Evolutionary conservation across 2,329 filamentous ascomycete genomes (phyloP), one percentile per base, ranked within the genome.

Genomic region (Thielaviopsis musarum): DNA sequence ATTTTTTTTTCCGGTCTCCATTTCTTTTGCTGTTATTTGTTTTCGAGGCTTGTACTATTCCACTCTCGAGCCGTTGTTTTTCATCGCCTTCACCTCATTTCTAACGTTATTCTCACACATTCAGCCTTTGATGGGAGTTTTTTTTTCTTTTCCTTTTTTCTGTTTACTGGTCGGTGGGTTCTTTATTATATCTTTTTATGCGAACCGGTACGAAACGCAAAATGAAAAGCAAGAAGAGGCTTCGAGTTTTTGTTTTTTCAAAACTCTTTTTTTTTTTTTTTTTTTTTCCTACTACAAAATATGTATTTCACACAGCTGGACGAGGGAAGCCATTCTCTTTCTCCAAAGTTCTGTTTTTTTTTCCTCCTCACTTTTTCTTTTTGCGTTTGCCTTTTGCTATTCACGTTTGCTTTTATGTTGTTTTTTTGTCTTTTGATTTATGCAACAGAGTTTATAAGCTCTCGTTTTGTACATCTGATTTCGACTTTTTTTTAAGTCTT

Each of bases 281-380:
- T 22, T 60, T 59, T 61, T 51, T 62, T 56, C 6, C 1, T 21
- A 49, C n/a, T 21, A 49, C n/a, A 49, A 49, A 49, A 49, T 49
- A 49, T 49, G 45, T 49, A 49, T 49, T 49, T 49, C 7, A 49
- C 45, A 2, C 45, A 49, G 45, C 5, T 21, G n/a, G 45, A 13
- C n/a, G 45, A 49, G n/a, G 21, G 38, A 45, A 17, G 38, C 38
- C 17, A 45, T 22, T 45, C 15, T 45, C 17, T 45, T n/a, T 45
- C 13, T 45, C 15, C 38, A 2, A 4, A 2, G 38, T n/a, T 53
- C 21, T 21, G 22, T 59, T 48, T 55, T 58, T 45, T 59, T 53
- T 28, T 22, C n/a, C 10, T 52, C 19, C 59, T 60, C 62, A 48
- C 63, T 56, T 54, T 59, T 59, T 60, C 60, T 62, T 60, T 55